Evolutionary conservation across 2,329 filamentous ascomycete genomes (phyloP).

Genomic region (Mycocentrospora acerina): DNA sequence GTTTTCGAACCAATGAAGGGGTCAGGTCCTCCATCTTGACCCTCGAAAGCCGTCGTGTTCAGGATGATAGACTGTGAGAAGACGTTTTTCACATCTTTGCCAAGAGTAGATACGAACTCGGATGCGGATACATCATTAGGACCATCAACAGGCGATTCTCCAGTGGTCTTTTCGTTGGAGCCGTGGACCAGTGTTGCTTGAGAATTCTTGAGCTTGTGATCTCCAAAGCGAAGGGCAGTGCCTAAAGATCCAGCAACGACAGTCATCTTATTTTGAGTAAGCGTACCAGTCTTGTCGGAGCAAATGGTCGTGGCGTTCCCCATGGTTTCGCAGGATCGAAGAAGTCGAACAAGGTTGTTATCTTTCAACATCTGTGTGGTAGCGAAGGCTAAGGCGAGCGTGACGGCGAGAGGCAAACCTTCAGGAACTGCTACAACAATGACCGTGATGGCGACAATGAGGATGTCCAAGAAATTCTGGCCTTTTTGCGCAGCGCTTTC

Average conservation of each 20-base stretch:
- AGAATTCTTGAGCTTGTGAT: conserved; percentile 38
- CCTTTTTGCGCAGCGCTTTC: conserved; percentile 70
- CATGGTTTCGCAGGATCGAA: conserved; percentile 71
- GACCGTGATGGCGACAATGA: conserved; percentile 66
- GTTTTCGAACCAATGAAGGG: conserved; percentile 76
- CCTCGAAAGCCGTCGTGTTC: conserved; percentile 47
- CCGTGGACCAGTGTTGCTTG: conserved; percentile 25
- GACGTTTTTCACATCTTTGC: conserved; percentile 55
- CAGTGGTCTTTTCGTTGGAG: conserved; percentile 34
- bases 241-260: conserved; percentile 73
- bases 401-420: conserved; percentile 68
- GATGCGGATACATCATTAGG: conserved; percentile 53
- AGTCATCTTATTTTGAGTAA: conserved; percentile 52
- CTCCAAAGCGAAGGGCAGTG: conserved; percentile 57
- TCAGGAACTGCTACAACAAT: conserved; percentile 70
- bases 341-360: conserved; percentile 68
- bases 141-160: conserved; percentile 39
- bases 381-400: conserved; percentile 66
- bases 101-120: conserved; percentile 57
- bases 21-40: conserved; percentile 43
- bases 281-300: conserved; percentile 59
- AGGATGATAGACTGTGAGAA: conserved; percentile 58
- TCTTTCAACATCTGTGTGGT: conserved; percentile 69
- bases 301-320: conserved; percentile 74
- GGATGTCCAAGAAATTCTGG: conserved; percentile 65